Base-by-base conservation (phyloP, 1,284 basidiomycete genomes). In the Fomitopsis schrenkii region DNA sequence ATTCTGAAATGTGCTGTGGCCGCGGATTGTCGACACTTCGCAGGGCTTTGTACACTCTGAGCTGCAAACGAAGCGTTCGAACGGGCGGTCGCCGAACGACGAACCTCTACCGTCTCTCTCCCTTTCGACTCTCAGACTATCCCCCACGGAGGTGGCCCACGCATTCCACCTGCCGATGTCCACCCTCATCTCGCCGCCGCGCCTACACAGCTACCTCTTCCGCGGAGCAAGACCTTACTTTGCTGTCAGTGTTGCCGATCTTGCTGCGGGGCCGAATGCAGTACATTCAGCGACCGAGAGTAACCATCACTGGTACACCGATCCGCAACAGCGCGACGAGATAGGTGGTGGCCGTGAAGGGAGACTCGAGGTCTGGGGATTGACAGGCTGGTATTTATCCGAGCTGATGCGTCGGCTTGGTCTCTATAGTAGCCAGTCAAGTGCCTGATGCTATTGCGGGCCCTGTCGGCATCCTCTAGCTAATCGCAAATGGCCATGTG, bases 301-400 rank as follows among this genome's bases (percentile, higher is more conserved):
- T 12, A 62, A 64, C 50, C 64, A 63, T 53, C 50, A 58, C 14
- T 68, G 67, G 69, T 62, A 58, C 9, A 68, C 64, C 57, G 68
- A 74, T 60, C 63, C 67, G 40, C 63, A 68, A 41, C 70, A 70
- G 56, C 71, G 70, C 59, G 78, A 79, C 58, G 80, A 83, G 62
- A 75, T 81, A 40, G 81, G 80, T 14, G 72, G 73, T 19, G 79
- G 77, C 19, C 70, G 71, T 55, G 73, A 74, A 48, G 80, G 78
- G 15, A 73, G 75, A 60, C 71, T 91, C 14, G 88, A 92, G 68
- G 82, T 92, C 22, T 93, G 91, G 90, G 91, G 91, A 0, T 74
- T 93, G 68, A 91, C 91, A 33, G 91, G 90, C 35, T 93, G 90
- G 90, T 93, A 91, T 74, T 76, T 91, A 55, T 83, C 80, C 54